Percentiles rank a stretch among this genome's conserved stretches.
These are phyloP conservation scores for Dalbergia cultrata DNA, from an alignment of 306 rosid species.

Conservation along the genomic window DNA sequence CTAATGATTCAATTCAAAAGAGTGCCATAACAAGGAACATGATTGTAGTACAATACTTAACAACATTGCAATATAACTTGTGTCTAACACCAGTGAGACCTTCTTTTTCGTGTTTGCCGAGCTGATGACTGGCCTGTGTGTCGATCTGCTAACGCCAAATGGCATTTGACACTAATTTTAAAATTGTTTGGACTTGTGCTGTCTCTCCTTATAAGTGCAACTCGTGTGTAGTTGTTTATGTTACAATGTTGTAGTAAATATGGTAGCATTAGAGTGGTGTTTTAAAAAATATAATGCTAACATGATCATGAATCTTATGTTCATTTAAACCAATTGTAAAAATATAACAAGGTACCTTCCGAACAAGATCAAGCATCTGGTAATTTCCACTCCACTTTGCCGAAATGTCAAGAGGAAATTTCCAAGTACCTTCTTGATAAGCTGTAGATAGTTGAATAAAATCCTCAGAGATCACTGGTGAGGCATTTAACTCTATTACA, in stretches of 20 bases:
- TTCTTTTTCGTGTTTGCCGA: no score
- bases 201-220: no score
- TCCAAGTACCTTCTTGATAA: constrained; percentile 93
- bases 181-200: no score
- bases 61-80: neutral
- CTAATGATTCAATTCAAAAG: constrained; percentile 8
- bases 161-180: no score
- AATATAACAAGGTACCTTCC: constrained; percentile 67
- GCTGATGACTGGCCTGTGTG: no score
- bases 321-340: constrained; percentile 30
- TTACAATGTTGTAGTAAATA: no score
- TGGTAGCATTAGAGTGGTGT: constrained; percentile 2
- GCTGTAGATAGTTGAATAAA: constrained; percentile 74
- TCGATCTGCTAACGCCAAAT: no score
- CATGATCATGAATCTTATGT: constrained; percentile 23
- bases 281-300: constrained; percentile 17
- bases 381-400: constrained; percentile 93
- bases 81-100: no score
- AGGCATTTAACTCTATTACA: constrained; percentile 76
- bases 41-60: neutral
- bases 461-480: constrained; percentile 74
- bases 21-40: constrained; percentile 12
- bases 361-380: constrained; percentile 92
- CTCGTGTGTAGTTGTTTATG: no score
- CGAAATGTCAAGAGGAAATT: constrained; percentile 89